phyloP scores from a whole-genome alignment of 2,329 filamentous ascomycete species.

The Fusarium nisikadoi region DNA sequence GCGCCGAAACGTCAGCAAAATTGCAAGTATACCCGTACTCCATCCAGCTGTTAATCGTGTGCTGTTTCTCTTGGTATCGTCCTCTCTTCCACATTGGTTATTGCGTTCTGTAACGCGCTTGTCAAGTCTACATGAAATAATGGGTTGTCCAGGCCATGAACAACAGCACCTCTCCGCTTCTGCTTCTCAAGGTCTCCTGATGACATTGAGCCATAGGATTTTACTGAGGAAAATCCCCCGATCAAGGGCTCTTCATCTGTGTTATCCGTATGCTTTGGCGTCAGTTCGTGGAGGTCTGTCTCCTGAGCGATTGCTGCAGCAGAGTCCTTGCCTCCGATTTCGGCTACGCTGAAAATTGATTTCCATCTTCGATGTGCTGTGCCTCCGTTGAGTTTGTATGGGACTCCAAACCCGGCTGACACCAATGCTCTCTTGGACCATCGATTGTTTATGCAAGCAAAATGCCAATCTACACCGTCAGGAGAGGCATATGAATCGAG shows the following conservation, averaged over 20 bases:
- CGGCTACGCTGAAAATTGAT: conserved; percentile 93
- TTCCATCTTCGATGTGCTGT: conserved; percentile 78
- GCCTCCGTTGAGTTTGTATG: conserved; percentile 58
- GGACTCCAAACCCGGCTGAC: conserved; percentile 88
- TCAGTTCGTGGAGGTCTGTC: conserved; percentile 58
- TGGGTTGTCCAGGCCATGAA: conserved; percentile 88
- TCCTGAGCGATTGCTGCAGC: conserved; percentile 76
- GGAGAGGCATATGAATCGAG: conserved; percentile 86
- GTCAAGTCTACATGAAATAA: conserved; percentile 95
- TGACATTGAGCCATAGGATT: conserved; percentile 32
- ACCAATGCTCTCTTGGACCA: conserved; percentile 94
- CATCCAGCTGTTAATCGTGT: background rate
- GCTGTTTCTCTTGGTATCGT: conserved; percentile 45
- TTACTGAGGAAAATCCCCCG: conserved; percentile 4
- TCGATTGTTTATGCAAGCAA: conserved; percentile 87
- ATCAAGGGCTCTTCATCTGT: conserved; percentile 53
- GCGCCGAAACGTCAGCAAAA: background rate
- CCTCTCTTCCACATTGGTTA: conserved; percentile 77
- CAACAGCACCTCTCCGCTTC: conserved; percentile 68
- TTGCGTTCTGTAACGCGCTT: conserved; percentile 86
- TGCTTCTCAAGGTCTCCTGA: conserved; percentile 48
- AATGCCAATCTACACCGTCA: conserved; percentile 90
- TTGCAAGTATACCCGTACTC: background rate
- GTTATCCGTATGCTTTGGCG: conserved; percentile 46
- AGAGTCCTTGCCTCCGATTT: conserved; percentile 78